Conservation (phyloP, 495 filamentous ascomycete species). For the Trypethelium eluteriae region DNA sequence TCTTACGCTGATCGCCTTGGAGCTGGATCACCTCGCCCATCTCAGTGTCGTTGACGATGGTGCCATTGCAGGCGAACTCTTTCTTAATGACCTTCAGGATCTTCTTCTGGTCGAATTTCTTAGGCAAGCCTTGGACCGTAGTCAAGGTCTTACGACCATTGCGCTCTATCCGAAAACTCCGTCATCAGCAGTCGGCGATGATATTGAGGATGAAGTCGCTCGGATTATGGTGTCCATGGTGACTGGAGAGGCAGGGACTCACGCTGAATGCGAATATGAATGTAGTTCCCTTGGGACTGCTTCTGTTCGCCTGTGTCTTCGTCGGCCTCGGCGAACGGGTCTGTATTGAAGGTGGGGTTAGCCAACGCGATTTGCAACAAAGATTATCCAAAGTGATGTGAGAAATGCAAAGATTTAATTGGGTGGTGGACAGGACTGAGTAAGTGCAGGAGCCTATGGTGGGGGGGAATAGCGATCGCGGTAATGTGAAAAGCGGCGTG, state of each 20-base stretch:
- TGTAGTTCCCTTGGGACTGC: slow-evolving; percentile 87
- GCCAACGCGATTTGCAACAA: not conserved
- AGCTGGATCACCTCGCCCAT: slow-evolving; percentile 99
- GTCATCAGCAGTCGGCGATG: slow-evolving; percentile 1
- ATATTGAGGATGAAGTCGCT: slow-evolving; percentile 15
- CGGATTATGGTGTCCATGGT: slow-evolving; percentile 24
- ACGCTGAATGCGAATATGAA: slow-evolving; percentile 99
- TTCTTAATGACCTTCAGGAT: slow-evolving; percentile 99
- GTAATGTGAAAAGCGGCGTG: not conserved
- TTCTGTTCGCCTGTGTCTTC: slow-evolving; percentile 89
- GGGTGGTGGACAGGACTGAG: not conserved
- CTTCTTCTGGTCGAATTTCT: slow-evolving; percentile 99
- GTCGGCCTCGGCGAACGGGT: slow-evolving; percentile 99
- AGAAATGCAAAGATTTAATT: not conserved
- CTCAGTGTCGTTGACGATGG: slow-evolving; percentile 91
- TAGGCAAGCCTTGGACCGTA: slow-evolving; percentile 94
- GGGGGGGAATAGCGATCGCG: slow-evolving; percentile 1
- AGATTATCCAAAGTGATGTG: not conserved
- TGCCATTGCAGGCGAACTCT: slow-evolving; percentile 99
- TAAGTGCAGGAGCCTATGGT: not conserved
- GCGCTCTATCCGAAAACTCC: slow-evolving; percentile 58
- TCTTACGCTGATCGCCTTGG: slow-evolving; percentile 97
- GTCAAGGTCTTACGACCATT: slow-evolving; percentile 99
- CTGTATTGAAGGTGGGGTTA: slow-evolving; percentile 39
- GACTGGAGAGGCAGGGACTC: slow-evolving; percentile 9